Base-by-base conservation (phyloP, 441 rosid species). In the Rhodomyrtus psidioides region DNA sequence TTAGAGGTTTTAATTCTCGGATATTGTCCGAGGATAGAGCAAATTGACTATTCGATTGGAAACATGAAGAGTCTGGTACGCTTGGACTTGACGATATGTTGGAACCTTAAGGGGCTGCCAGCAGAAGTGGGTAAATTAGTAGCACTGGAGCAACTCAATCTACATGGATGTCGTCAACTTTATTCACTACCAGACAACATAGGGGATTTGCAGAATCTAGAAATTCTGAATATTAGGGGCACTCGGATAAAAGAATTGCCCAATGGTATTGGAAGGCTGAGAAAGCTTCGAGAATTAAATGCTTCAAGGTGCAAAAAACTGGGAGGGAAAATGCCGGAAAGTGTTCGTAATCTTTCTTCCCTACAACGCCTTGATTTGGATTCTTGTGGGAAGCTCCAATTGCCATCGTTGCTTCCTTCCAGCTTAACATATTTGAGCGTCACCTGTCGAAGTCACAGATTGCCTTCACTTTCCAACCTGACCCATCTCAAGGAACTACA, bases 151-250 rank as follows among this genome's bases (percentile, higher is more conserved):
- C 70, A 59, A 27, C 70, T 59, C 39, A 9, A 27, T 6, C 65
- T 27, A 27, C 9, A 6, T 27, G 4, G 3, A 13, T 59, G 70
- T 59, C 34, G 34, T n/a, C 70, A 59, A n/a, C n/a, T 59, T 27
- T 27, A 21, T 14, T 1, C 6, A 6, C 9, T 59, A 13, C 3
- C 9, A 42, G 7, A 42, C 6, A 42, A 5, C 44, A 42, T 42
- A 42, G 44, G 44, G 44, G 44, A 42, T 42, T 6, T 42, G 44
- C 44, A 42, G 44, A 42, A 42, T 42, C 44, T 42, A 42, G 44
- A 42, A 42, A 42, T 42, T 42, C 7, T 42, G 44, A 42, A 5
- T 0, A 1, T 1, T 8, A 0, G 5, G 0, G 1, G 0, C 6
- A 27, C 70, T 27, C 1, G 34, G 21, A 27, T 60, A 27, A 27